Evolutionary conservation across 495 filamentous ascomycete genomes (phyloP).

Genomic region (Lasiosphaeris hirsuta): DNA sequence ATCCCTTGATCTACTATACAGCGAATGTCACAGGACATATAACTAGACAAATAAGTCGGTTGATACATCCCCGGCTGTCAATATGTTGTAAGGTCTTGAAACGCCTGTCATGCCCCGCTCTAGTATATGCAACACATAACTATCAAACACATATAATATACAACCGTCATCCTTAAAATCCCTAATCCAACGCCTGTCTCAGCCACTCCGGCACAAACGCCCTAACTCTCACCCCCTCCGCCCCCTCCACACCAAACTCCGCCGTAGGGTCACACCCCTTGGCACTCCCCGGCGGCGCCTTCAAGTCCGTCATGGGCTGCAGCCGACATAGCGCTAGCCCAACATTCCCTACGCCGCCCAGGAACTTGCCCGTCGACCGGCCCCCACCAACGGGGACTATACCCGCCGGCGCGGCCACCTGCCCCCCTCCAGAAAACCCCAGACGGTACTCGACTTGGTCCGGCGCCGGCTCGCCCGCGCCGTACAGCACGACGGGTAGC

Average conservation of each 20-base stretch:
- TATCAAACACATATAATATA: neutral
- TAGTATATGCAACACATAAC: neutral
- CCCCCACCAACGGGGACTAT: slow-evolving; percentile 40
- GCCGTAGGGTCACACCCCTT: slow-evolving; percentile 47
- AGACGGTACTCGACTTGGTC: slow-evolving; percentile 45
- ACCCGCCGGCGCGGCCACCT: slow-evolving; percentile 35
- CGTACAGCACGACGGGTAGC: slow-evolving; percentile 78
- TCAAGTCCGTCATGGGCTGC: slow-evolving; percentile 81
- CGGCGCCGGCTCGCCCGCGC: slow-evolving; percentile 28
- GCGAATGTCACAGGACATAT: too few relatives aligned
- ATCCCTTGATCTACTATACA: too few relatives aligned
- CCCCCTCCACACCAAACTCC: slow-evolving; percentile 23
- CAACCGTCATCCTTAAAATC: neutral
- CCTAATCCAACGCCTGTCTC: slow-evolving; percentile 32
- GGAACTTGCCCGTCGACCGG: slow-evolving; percentile 70
- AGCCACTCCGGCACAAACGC: slow-evolving; percentile 86
- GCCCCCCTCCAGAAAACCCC: slow-evolving; percentile 17
- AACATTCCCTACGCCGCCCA: slow-evolving; percentile 74
- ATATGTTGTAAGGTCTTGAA: too few relatives aligned
- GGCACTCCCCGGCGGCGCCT: slow-evolving; percentile 47
- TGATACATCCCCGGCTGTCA: too few relatives aligned
- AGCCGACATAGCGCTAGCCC: slow-evolving; percentile 85
- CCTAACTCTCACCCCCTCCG: slow-evolving; percentile 59
- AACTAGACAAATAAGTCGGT: too few relatives aligned
- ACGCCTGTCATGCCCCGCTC: too few relatives aligned